phyloP scores from a whole-genome alignment of 192 early-diverging fungal species.

The Pilobolus umbonatus region DNA sequence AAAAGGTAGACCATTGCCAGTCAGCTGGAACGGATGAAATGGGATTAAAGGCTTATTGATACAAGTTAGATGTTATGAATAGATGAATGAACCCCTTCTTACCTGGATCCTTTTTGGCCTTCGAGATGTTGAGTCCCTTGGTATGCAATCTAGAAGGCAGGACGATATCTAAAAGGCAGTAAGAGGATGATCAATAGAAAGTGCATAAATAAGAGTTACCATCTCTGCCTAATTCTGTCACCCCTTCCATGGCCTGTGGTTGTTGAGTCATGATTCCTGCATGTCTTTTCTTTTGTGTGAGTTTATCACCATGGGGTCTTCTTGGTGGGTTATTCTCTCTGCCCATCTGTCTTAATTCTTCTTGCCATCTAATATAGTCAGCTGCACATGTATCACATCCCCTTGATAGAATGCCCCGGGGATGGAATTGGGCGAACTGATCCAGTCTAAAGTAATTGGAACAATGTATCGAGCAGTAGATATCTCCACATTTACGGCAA shows the following conservation, averaged over 20 bases:
- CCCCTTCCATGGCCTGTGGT: constrained; percentile 27
- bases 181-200: background rate
- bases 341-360: background rate
- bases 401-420: constrained; percentile 21
- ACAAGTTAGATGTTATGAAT: background rate
- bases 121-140: no score
- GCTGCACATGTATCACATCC: constrained; percentile 28
- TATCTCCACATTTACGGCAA: constrained; percentile 32
- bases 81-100: background rate
- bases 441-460: constrained; percentile 33
- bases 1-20: constrained; percentile 17
- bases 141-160: background rate
- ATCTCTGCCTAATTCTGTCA: constrained; percentile 26
- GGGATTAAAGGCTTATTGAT: background rate
- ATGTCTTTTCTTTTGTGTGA: constrained; percentile 3
- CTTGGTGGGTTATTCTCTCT: constrained; percentile 3
- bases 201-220: constrained; percentile 9
- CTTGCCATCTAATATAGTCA: constrained; percentile 21
- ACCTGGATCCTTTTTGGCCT: constrained; percentile 8
- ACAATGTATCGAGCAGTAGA: constrained; percentile 32
- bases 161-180: background rate
- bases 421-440: constrained; percentile 26
- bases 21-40: constrained; percentile 12
- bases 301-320: background rate
- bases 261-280: constrained; percentile 27